These are phyloP conservation scores for Picea sitchensis DNA, from an alignment of 75 land plant species.

Conservation along the genomic window DNA sequence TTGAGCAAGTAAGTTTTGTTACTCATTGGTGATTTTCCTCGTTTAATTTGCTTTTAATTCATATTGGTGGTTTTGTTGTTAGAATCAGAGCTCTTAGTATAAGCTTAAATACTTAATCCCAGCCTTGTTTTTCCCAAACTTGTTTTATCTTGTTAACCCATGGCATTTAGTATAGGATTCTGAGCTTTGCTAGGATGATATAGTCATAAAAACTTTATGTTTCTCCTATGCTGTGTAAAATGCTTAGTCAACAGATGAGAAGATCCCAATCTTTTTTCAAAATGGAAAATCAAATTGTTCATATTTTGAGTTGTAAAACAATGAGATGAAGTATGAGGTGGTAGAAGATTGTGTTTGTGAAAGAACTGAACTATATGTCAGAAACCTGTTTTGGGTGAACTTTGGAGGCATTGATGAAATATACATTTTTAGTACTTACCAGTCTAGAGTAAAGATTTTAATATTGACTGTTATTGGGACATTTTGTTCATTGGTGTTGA, in stretches of 20 bases:
- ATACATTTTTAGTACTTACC: too few relatives aligned
- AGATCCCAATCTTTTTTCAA: neutral
- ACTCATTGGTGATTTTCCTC: neutral
- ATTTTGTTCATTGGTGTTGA: too few relatives aligned
- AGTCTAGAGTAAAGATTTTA: too few relatives aligned
- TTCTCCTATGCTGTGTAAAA: neutral
- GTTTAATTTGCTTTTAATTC: neutral
- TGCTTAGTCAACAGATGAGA: neutral
- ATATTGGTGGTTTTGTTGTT: neutral
- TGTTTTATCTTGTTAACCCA: neutral
- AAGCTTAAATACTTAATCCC: neutral
- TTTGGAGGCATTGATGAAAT: neutral
- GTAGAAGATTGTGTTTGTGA: neutral
- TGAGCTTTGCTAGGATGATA: neutral
- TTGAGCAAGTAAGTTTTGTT: constrained; percentile 71
- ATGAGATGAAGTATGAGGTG: neutral
- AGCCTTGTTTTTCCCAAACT: neutral
- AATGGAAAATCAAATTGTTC: neutral
- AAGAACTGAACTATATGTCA: neutral
- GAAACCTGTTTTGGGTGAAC: neutral
- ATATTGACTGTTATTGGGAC: too few relatives aligned
- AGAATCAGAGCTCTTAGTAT: neutral
- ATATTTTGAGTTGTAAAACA: neutral
- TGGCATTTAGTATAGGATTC: neutral
- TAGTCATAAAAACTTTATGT: neutral